These are phyloP conservation scores for Fusarium acutatum DNA, from an alignment of 2,329 filamentous ascomycete species.

Conservation along the genomic window DNA sequence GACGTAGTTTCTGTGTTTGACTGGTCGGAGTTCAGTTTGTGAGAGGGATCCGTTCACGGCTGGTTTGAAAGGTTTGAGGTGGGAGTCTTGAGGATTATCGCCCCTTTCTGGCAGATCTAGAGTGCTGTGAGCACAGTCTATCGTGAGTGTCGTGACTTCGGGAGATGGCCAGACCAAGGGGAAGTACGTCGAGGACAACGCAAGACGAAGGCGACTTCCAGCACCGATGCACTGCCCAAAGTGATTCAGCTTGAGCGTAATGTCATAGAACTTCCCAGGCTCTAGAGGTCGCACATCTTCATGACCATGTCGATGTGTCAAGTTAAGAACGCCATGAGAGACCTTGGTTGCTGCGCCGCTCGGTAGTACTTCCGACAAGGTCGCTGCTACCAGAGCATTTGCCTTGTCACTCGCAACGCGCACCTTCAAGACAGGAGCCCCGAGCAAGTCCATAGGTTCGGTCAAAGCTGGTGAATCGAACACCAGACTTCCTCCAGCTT, in stretches of 20 bases:
- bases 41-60: not conserved
- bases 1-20: not conserved
- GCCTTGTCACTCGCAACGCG: not conserved
- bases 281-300: not conserved
- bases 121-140: not conserved
- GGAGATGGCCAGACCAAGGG: constrained; percentile 9
- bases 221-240: not conserved
- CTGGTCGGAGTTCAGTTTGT: not conserved
- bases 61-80: not conserved
- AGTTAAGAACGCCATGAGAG: not conserved
- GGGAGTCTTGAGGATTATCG: not conserved
- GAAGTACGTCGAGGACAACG: not conserved
- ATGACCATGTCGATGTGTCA: not conserved
- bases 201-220: not conserved
- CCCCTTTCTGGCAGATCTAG: not conserved
- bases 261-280: not conserved
- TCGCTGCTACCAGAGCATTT: not conserved
- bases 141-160: not conserved
- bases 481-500: not conserved
- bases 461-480: not conserved
- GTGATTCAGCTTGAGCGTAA: not conserved
- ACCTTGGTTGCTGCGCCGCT: not conserved
- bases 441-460: not conserved
- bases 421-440: not conserved
- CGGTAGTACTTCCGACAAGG: not conserved